Evolutionary conservation across 441 rosid species (phyloP), one percentile per base, ranked within the genome.

Genomic region (Erysimum pusillum): DNA sequence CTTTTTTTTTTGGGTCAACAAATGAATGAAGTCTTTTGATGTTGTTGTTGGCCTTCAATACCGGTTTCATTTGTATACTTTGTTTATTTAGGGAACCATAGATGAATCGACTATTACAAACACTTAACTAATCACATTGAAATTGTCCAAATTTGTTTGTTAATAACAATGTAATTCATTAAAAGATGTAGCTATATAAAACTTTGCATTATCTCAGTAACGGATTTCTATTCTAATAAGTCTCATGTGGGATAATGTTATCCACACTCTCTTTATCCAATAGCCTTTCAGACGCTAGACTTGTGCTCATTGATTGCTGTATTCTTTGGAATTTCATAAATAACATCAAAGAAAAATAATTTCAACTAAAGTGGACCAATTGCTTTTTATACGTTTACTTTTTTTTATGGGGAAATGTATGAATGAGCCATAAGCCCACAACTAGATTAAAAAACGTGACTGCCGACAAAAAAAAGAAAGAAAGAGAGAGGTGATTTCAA

Each of bases 201-300:
- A 25, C 25, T 67, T 11, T 13, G 18, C 22, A 34, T 20, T 68
- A 53, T 68, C n/a, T 61, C 54, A 31, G 25, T 32, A 54, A 56
- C 31, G 65, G 28, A 36, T 74, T n/a, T n/a, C n/a, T n/a, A n/a
- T 45, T 45, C n/a, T 52, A 67, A 51, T 52, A 67, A 51, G 57
- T 67, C 28, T 69, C 64, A 52, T 52, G 69, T 39, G 44, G 18
- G 45, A 57, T 57, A 48, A 59, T 76, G 76, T 70, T 76, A 76
- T 70, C 72, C 44, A 57, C 15, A 76, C 56, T 65, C 49, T 57
- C n/a, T n/a, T 20, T 71, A 49, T 65, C 80, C 57, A 57, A 45
- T 65, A 63, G 67, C 38, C 54, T 12, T 46, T 38, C 34, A 17
- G 67, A 71, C 41, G 63, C 18, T 56, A 46, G 44, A 77, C 48